These are phyloP conservation scores for Fraxinus baroniana DNA, from an alignment of 305 asterid genomes.

Conservation along the genomic window DNA sequence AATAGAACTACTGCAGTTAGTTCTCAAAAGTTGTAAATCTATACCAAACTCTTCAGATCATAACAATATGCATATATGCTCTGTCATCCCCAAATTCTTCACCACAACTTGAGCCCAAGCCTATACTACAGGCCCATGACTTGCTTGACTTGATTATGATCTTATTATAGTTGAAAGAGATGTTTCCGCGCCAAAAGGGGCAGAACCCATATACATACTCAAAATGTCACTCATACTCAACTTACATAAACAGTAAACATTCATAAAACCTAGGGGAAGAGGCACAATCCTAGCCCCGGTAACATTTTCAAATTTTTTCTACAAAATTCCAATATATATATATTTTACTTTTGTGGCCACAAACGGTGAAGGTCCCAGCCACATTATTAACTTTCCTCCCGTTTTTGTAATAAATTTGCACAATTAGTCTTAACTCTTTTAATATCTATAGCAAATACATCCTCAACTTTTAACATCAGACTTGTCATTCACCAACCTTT, in stretches of 20 bases:
- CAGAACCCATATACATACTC: neutral
- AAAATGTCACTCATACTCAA: neutral
- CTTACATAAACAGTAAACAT: constrained; percentile 3
- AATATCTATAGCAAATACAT: neutral
- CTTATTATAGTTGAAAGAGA: neutral
- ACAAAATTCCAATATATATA: neutral
- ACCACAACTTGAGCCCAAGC: neutral
- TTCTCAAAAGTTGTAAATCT: constrained; percentile 4
- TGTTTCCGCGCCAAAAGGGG: neutral
- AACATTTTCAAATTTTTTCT: neutral
- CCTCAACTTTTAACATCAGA: neutral
- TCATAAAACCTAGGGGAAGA: neutral
- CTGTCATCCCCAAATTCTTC: neutral
- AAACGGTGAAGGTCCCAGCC: neutral
- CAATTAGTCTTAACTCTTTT: neutral
- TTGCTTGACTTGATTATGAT: constrained; percentile 14
- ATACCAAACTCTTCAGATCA: neutral
- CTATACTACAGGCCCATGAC: constrained; percentile 8
- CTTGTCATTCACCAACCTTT: neutral
- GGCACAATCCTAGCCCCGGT: neutral
- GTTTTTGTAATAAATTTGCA: neutral
- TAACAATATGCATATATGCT: neutral
- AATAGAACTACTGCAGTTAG: neutral
- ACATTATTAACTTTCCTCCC: neutral
- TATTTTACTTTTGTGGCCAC: neutral